phyloP scores from a whole-genome alignment of 2,329 filamentous ascomycete genomes.

The Fusarium sacchari region DNA sequence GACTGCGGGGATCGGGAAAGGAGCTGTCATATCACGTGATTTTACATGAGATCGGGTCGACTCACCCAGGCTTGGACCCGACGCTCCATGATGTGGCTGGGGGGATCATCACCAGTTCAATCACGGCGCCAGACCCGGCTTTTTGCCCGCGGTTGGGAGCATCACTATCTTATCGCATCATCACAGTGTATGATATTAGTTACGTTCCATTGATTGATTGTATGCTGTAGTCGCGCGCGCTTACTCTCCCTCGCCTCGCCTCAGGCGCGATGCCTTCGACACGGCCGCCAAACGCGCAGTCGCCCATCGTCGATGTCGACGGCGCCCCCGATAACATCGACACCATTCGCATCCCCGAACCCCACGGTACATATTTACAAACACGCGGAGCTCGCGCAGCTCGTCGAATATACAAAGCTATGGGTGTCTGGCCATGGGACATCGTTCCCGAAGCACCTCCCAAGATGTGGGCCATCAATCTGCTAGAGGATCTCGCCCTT shows the following conservation, averaged over 20 bases:
- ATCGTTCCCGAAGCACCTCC: conserved; percentile 45
- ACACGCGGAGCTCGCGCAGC: conserved; percentile 43
- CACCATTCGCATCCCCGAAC: conserved; percentile 42
- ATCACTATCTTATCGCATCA: neutral
- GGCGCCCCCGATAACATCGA: conserved; percentile 36
- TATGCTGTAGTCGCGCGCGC: conserved; percentile 19
- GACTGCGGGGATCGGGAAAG: conserved; percentile 40
- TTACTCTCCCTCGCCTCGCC: neutral
- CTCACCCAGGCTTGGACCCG: conserved; percentile 4
- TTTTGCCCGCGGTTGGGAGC: conserved; percentile 38
- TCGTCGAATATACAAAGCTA: conserved; percentile 41
- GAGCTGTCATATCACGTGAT: conserved; percentile 37
- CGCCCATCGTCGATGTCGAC: conserved; percentile 35
- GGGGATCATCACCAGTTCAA: conserved; percentile 30
- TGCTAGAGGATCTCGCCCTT: conserved; percentile 44
- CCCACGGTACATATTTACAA: conserved; percentile 39
- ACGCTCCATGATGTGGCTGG: conserved; percentile 45
- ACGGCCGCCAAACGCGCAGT: conserved; percentile 37
- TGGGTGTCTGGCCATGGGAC: conserved; percentile 45
- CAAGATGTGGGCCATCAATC: conserved; percentile 45
- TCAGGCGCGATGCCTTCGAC: conserved; percentile 39
- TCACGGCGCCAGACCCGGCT: conserved; percentile 34
- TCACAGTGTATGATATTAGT: neutral
- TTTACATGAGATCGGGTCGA: conserved; percentile 32
- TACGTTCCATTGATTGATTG: conserved; percentile 13